phyloP scores from a whole-genome alignment of 2,329 filamentous ascomycete species.

The Cylindrodendrum hubeiense region DNA sequence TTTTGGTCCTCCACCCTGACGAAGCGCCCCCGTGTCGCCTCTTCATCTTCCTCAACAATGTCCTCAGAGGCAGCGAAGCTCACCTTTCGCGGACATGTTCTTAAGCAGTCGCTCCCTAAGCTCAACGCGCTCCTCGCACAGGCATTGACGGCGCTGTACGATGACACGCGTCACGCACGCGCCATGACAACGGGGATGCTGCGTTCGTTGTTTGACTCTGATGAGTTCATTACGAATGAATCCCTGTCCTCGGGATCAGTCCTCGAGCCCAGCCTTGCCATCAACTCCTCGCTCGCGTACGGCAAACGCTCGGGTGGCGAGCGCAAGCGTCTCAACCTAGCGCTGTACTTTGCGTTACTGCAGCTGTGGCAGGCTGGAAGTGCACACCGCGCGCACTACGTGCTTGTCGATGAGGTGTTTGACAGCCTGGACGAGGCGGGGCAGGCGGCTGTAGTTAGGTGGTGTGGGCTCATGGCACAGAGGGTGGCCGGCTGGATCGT shows the following conservation, averaged over 20 bases:
- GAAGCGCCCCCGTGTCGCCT: slow-evolving; percentile 25
- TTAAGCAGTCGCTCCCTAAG: slow-evolving; percentile 30
- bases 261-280: slow-evolving; percentile 23
- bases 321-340: slow-evolving; percentile 37
- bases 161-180: slow-evolving; percentile 29
- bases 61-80: background rate
- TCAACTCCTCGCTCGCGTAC: slow-evolving; percentile 29
- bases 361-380: slow-evolving; percentile 30
- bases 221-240: slow-evolving; percentile 2
- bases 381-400: slow-evolving; percentile 34
- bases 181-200: slow-evolving; percentile 33
- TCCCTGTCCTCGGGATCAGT: slow-evolving; percentile 13
- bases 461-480: slow-evolving; percentile 29
- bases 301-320: slow-evolving; percentile 37
- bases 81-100: slow-evolving; percentile 34
- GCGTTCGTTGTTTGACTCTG: slow-evolving; percentile 29
- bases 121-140: slow-evolving; percentile 32
- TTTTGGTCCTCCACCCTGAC: slow-evolving; percentile 33
- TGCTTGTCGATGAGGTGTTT: slow-evolving; percentile 38
- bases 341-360: slow-evolving; percentile 38
- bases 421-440: slow-evolving; percentile 34
- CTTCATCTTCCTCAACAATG: slow-evolving; percentile 23
- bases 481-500: slow-evolving; percentile 30
- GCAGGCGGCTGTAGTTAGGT: slow-evolving; percentile 33
- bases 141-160: slow-evolving; percentile 27